Conservation (phyloP, 108 stramenopile species). For the Nannochloropsis oceanica region DNA sequence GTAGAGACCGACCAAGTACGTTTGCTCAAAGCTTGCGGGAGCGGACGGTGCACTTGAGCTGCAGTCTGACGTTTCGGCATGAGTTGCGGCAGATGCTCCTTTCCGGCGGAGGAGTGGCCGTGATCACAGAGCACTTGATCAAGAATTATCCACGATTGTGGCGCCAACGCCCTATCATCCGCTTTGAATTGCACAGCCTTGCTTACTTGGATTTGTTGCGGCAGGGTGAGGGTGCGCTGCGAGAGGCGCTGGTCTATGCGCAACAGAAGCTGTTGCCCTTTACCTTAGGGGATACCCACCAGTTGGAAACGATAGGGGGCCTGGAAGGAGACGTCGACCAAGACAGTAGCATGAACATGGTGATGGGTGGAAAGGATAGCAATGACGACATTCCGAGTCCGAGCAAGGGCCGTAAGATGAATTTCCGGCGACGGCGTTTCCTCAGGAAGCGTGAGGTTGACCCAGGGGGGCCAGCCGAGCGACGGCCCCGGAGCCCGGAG, state of each 20-base stretch:
- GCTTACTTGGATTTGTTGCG: not conserved
- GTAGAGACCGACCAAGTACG: no score
- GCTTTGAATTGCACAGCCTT: not conserved
- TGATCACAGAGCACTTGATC: not conserved
- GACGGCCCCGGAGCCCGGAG: no score
- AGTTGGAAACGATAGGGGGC: not conserved
- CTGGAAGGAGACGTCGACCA: not conserved
- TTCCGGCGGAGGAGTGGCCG: not conserved
- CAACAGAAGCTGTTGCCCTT: not conserved
- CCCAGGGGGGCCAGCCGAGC: no score
- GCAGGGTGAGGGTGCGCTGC: not conserved
- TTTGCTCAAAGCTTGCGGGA: no score
- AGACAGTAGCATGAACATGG: no score
- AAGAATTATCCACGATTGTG: not conserved
- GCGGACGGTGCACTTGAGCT: no score
- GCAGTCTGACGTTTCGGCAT: not conserved
- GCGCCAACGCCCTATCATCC: not conserved
- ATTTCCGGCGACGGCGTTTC: no score
- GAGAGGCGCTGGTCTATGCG: not conserved
- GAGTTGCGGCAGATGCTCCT: not conserved
- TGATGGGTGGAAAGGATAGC: no score
- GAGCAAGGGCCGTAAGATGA: not conserved
- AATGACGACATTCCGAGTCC: no score
- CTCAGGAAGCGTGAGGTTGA: no score
- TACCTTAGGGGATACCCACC: not conserved